Conservation (phyloP, 163 green algal genomes). For the Chlorella variabilis region DNA sequence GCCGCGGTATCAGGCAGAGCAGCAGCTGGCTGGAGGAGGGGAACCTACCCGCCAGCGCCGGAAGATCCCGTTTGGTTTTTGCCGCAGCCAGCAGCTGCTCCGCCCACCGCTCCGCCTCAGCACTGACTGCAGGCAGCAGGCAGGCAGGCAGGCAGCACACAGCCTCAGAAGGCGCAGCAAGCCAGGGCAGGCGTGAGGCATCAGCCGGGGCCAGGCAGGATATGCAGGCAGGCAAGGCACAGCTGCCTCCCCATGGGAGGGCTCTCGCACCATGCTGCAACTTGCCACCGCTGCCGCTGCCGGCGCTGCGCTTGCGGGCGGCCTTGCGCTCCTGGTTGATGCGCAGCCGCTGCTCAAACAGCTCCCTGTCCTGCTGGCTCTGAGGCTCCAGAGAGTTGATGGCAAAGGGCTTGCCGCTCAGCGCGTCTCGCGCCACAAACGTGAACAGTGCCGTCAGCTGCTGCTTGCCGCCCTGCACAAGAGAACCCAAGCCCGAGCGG, state of each 20-base stretch:
- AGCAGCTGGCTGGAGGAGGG: too few relatives aligned
- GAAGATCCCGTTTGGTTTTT: constrained; percentile 44
- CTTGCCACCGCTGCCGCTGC: neutral
- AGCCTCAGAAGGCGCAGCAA: neutral
- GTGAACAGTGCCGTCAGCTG: constrained; percentile 74
- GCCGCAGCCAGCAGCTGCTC: constrained; percentile 41
- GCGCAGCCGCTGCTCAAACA: constrained; percentile 58
- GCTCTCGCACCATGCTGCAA: neutral
- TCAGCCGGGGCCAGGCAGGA: neutral
- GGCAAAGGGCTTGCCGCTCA: constrained; percentile 52
- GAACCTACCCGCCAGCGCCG: constrained; percentile 55
- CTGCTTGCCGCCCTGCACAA: constrained; percentile 42
- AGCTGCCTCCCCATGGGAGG: too few relatives aligned
- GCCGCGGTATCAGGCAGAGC: neutral
- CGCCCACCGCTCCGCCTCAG: constrained; percentile 30
- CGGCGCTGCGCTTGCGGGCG: constrained; percentile 19
- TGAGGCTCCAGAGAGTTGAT: constrained; percentile 67
- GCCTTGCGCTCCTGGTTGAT: constrained; percentile 60
- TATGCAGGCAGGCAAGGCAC: neutral
- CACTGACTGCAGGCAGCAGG: neutral
- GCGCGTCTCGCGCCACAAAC: constrained; percentile 79
- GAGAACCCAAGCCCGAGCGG: too few relatives aligned
- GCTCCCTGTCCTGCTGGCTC: constrained; percentile 46
- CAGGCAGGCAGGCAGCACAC: neutral
- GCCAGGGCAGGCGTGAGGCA: neutral